Percentiles rank a stretch among this genome's conserved stretches.
These are phyloP conservation scores for Pichia thaimueangensis DNA, from an alignment of 805 yeast species.

Conservation along the genomic window DNA sequence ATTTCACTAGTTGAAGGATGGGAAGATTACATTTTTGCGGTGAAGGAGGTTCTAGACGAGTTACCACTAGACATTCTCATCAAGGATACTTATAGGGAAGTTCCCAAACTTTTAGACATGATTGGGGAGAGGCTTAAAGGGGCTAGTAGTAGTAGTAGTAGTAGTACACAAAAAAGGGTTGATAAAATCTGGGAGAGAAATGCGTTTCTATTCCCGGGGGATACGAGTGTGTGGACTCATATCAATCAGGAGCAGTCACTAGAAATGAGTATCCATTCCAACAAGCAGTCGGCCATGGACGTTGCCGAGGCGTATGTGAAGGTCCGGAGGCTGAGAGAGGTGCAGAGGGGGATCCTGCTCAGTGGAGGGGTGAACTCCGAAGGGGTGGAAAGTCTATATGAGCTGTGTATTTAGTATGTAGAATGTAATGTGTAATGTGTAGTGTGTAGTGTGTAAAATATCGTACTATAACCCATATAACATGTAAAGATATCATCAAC, in stretches of 20 bases:
- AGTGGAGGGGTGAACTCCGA: constrained; percentile 20
- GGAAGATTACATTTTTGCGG: constrained; percentile 49
- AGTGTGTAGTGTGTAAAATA: neutral
- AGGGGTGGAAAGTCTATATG: neutral
- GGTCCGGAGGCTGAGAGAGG: constrained; percentile 42
- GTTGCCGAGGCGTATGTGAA: constrained; percentile 47
- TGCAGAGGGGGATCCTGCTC: constrained; percentile 64
- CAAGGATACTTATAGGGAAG: constrained; percentile 45
- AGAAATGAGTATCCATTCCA: constrained; percentile 47
- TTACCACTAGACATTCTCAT: constrained; percentile 39
- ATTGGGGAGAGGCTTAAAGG: constrained; percentile 39
- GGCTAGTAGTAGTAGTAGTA: no score
- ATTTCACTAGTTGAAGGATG: constrained; percentile 60
- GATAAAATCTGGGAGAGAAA: constrained; percentile 54
- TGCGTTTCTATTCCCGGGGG: constrained; percentile 70
- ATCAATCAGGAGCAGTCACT: constrained; percentile 51
- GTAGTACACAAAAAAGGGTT: neutral
- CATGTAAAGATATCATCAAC: no score
- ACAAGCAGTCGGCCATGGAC: constrained; percentile 43
- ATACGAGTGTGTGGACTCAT: constrained; percentile 62
- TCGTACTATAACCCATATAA: no score
- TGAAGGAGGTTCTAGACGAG: constrained; percentile 58
- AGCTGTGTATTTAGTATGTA: neutral
- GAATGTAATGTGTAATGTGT: neutral
- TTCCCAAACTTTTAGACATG: constrained; percentile 54